Evolutionary conservation across 345 rosid species (phyloP).

Genomic region (Euphorbia pulcherrima): DNA sequence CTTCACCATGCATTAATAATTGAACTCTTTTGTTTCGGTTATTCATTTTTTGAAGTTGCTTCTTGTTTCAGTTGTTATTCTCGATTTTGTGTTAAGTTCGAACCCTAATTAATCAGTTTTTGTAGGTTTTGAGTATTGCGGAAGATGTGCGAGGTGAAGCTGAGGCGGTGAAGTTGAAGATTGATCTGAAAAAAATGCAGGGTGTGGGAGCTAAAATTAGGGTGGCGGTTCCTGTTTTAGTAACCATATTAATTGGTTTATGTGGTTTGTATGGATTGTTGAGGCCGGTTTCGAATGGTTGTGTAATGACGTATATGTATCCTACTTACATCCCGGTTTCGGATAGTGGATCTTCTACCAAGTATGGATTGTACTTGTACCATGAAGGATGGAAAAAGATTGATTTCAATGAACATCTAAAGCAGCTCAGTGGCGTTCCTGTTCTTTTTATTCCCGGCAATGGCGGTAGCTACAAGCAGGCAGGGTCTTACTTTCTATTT

Average conservation of each 20-base stretch:
- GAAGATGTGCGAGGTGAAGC: slow-evolving; percentile 2
- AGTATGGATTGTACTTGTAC: slow-evolving; percentile 76
- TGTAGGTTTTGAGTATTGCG: neutral
- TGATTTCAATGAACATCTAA: slow-evolving; percentile 66
- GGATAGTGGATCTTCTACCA: slow-evolving; percentile 40
- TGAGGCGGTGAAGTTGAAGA: neutral
- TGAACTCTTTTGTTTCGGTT: too few species aligned
- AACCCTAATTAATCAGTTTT: neutral
- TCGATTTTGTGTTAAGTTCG: neutral
- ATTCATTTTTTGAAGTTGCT: neutral
- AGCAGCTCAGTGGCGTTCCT: slow-evolving; percentile 86
- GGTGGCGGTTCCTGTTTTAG: slow-evolving; percentile 39
- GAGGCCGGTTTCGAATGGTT: slow-evolving; percentile 80
- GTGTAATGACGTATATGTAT: slow-evolving; percentile 94
- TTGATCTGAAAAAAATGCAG: slow-evolving; percentile 28
- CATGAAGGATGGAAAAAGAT: slow-evolving; percentile 98
- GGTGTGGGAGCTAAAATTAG: slow-evolving; percentile 50
- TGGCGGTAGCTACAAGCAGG: slow-evolving; percentile 98
- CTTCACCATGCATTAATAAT: neutral
- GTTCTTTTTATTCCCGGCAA: slow-evolving; percentile 96
- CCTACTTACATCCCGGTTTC: slow-evolving; percentile 89
- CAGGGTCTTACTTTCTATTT: slow-evolving; percentile 23
- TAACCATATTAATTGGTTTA: slow-evolving; percentile 50
- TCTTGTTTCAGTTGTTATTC: neutral
- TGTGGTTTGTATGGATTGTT: slow-evolving; percentile 54